Evolutionary conservation across 768 basidiomycete genomes (phyloP).

Genomic region (Lactifluus pinguis): DNA sequence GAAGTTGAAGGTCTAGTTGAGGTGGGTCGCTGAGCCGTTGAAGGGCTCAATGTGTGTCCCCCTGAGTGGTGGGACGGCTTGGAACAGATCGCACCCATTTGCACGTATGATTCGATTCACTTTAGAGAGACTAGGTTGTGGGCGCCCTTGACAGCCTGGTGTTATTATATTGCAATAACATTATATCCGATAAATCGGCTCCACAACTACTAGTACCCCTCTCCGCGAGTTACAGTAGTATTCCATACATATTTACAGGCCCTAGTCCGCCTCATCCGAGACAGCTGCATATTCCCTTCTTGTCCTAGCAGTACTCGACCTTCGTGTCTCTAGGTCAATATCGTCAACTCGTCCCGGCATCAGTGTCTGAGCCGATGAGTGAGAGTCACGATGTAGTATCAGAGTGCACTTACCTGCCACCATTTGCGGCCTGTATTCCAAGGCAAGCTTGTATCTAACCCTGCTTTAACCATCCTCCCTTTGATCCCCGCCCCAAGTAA

Average conservation of each 20-base stretch:
- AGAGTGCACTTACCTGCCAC: constrained; percentile 59
- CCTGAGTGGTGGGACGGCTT: constrained; percentile 27
- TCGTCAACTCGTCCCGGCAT: constrained; percentile 14
- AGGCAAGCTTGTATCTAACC: constrained; percentile 50
- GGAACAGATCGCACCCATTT: constrained; percentile 32
- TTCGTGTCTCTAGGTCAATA: background rate
- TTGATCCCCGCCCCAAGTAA: constrained; percentile 79
- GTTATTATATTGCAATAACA: background rate
- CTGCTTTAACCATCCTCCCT: constrained; percentile 72
- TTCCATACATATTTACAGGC: background rate
- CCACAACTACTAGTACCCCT: background rate
- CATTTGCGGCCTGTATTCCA: constrained; percentile 61
- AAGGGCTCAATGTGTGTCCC: constrained; percentile 25
- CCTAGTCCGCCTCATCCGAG: background rate
- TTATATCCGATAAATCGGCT: background rate
- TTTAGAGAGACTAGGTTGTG: background rate
- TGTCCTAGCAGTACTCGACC: background rate
- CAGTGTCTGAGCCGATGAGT: background rate
- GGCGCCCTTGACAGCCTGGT: background rate
- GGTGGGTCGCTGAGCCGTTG: background rate
- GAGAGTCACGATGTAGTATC: constrained; percentile 5
- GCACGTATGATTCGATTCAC: background rate
- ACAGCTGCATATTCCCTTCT: constrained; percentile 10
- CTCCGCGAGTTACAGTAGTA: too few relatives aligned
- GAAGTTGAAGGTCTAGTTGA: background rate